Percentiles rank a stretch among this genome's conserved stretches.
phyloP scores from a whole-genome alignment of 2,329 filamentous ascomycete species.

The Neofusicoccum laricinum region DNA sequence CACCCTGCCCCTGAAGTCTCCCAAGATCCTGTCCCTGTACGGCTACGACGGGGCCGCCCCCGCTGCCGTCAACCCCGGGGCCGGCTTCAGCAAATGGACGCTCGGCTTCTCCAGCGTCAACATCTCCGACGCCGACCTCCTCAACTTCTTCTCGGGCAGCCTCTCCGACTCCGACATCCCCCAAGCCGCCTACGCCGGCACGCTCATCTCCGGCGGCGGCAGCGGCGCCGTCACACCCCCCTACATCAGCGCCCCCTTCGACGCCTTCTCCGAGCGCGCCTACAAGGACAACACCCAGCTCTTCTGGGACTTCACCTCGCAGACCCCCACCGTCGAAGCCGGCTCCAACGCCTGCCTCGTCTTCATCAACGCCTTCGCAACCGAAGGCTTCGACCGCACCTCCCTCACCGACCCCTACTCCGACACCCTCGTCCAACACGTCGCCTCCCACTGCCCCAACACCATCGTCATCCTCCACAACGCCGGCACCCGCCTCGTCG shows the following conservation, averaged over 20 bases:
- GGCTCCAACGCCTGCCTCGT: conserved; percentile 41
- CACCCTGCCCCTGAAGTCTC: conserved; percentile 64
- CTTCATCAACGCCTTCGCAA: conserved; percentile 48
- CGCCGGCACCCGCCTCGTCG: conserved; percentile 36
- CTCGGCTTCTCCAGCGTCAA: not conserved
- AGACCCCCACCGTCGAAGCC: conserved; percentile 51
- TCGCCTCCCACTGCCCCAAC: conserved; percentile 55
- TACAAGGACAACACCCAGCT: conserved; percentile 47
- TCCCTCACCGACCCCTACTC: conserved; percentile 55
- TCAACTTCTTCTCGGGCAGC: not conserved
- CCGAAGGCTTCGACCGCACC: conserved; percentile 52
- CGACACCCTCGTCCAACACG: conserved; percentile 46
- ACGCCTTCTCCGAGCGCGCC: conserved; percentile 62
- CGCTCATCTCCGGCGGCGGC: conserved; percentile 83
- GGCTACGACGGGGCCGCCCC: not conserved
- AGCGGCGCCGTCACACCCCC: conserved; percentile 83
- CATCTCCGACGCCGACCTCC: not conserved
- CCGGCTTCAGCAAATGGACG: not conserved
- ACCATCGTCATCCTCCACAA: conserved; percentile 38
- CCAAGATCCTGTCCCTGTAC: not conserved
- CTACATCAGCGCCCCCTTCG: conserved; percentile 72
- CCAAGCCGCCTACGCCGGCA: conserved; percentile 33
- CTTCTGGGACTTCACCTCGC: not conserved
- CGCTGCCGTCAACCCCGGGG: not conserved
- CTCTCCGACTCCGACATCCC: not conserved